Evolutionary conservation across 139 green algal genomes (phyloP).

Genomic region (Chlorella vulgaris): DNA sequence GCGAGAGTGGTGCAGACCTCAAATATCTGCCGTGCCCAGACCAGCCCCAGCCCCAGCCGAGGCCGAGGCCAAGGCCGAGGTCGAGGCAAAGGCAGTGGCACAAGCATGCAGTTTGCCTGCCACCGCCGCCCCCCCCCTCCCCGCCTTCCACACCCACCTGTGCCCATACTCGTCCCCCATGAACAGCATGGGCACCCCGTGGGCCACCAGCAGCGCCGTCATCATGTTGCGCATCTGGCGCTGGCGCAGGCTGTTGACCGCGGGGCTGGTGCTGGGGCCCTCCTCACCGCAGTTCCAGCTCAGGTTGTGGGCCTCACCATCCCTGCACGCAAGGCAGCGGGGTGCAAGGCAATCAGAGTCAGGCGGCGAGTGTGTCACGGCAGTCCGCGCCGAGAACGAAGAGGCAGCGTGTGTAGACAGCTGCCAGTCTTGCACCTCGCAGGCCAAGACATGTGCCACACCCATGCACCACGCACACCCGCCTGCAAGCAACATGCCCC

Average conservation of each 20-base stretch:
- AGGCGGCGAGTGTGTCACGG: too few species aligned
- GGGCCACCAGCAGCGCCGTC: conserved; percentile 83
- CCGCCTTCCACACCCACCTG: conserved; percentile 41
- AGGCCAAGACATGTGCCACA: too few species aligned
- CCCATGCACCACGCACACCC: too few species aligned
- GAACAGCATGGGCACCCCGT: conserved; percentile 94
- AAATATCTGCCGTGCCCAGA: too few species aligned
- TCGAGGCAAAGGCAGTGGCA: too few species aligned
- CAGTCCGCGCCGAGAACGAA: too few species aligned
- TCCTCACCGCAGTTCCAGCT: conserved; percentile 98
- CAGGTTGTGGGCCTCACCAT: conserved; percentile 96
- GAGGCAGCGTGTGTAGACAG: too few species aligned
- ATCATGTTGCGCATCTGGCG: conserved; percentile 91
- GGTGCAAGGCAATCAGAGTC: neutral
- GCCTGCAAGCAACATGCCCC: too few species aligned
- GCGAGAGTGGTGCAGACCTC: too few species aligned
- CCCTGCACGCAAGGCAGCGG: conserved; percentile 39
- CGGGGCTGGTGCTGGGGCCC: conserved; percentile 61
- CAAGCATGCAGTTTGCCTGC: too few species aligned
- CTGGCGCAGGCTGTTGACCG: conserved; percentile 61
- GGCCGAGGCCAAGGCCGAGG: neutral
- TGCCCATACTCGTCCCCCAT: conserved; percentile 99
- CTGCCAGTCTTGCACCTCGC: too few species aligned
- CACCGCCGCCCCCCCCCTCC: neutral
- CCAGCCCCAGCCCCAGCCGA: too few species aligned